phyloP scores from a whole-genome alignment of 805 yeast genomes.

The Monosporozyma solicola region DNA sequence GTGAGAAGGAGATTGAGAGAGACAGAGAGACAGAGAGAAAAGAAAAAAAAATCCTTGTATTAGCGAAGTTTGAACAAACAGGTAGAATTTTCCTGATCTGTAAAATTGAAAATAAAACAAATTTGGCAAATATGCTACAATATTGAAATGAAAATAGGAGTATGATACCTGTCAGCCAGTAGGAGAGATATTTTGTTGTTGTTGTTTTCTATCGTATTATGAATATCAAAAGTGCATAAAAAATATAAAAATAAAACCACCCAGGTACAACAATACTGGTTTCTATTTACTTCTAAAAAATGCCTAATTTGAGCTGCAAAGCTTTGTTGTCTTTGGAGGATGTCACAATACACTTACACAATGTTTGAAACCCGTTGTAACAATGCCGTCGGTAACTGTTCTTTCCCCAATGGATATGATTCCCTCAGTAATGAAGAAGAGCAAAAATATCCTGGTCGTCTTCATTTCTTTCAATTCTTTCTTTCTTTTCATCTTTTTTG shows the following conservation, averaged over 20 bases:
- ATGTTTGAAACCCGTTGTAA: not conserved
- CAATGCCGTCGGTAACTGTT: not conserved
- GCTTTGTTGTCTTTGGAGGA: not conserved
- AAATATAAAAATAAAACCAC: not conserved
- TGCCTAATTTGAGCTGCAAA: not conserved
- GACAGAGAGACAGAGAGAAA: not conserved
- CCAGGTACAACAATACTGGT: not conserved
- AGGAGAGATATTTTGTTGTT: not conserved
- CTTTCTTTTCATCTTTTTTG: no score
- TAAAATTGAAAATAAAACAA: constrained; percentile 1
- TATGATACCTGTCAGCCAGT: not conserved
- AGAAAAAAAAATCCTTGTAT: not conserved
- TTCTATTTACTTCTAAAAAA: not conserved
- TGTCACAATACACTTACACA: not conserved
- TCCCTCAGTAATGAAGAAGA: not conserved
- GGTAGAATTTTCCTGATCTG: not conserved
- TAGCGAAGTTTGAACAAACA: not conserved
- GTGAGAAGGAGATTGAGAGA: not conserved
- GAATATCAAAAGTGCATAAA: not conserved
- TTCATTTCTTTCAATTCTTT: no score
- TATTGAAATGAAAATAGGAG: not conserved
- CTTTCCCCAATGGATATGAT: not conserved
- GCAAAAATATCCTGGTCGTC: no score
- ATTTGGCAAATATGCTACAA: not conserved
- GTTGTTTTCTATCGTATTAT: not conserved